These are phyloP conservation scores for Neohortaea acidophila DNA, from an alignment of 495 filamentous ascomycete species.

Conservation along the genomic window DNA sequence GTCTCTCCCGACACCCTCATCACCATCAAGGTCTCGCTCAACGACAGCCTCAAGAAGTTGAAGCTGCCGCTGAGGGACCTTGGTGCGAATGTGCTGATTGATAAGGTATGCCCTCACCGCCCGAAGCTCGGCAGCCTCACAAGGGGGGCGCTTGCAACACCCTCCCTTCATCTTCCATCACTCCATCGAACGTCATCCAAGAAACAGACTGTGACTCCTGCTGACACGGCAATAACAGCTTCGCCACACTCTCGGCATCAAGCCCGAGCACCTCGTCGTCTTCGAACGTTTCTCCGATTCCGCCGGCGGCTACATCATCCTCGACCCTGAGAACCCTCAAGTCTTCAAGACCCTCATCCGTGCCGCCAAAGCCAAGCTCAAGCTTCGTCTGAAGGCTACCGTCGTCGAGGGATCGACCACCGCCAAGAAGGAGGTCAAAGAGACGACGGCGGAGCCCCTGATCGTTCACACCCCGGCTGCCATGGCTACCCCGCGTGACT, in stretches of 20 bases:
- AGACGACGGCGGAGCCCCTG: conserved; percentile 7
- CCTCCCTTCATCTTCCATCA: background rate
- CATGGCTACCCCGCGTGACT: conserved; percentile 3
- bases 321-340: conserved; percentile 60
- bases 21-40: conserved; percentile 67
- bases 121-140: conserved; percentile 1
- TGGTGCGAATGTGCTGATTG: conserved; percentile 55
- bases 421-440: background rate
- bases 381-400: conserved; percentile 77
- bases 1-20: conserved; percentile 59
- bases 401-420: conserved; percentile 12
- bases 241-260: conserved; percentile 54
- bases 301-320: conserved; percentile 58
- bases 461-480: conserved; percentile 11
- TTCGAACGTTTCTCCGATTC: conserved; percentile 97
- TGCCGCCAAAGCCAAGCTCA: conserved; percentile 95
- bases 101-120: conserved; percentile 54
- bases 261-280: conserved; percentile 48
- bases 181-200: background rate
- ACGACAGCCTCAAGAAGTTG: conserved; percentile 61
- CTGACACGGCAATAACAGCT: conserved; percentile 39
- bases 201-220: too few species aligned
- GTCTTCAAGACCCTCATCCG: conserved; percentile 96
- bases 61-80: conserved; percentile 82
- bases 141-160: too few species aligned